phyloP scores from a whole-genome alignment of 495 filamentous ascomycete genomes.

The Amniculicola lignicola region DNA sequence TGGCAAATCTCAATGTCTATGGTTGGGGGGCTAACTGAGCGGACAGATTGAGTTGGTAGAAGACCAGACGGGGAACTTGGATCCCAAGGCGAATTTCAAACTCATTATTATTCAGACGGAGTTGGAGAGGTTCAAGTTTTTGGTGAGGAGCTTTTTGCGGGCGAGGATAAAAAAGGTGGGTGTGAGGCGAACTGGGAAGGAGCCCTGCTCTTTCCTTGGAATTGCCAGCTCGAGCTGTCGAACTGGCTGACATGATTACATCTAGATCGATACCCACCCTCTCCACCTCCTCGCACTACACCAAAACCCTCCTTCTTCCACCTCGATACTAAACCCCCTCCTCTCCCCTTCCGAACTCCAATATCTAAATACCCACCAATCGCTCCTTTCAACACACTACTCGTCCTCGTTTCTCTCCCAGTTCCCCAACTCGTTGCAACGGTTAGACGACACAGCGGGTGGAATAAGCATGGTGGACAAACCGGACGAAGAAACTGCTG shows the following conservation, averaged over 20 bases:
- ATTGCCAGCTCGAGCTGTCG: too few species aligned
- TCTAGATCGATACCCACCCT: slow-evolving; percentile 66
- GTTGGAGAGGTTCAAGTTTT: slow-evolving; percentile 86
- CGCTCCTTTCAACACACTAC: slow-evolving; percentile 78
- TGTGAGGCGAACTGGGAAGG: slow-evolving; percentile 33
- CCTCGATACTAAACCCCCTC: slow-evolving; percentile 31
- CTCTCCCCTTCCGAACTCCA: slow-evolving; percentile 71
- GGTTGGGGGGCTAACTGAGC: not conserved
- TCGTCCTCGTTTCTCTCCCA: slow-evolving; percentile 71
- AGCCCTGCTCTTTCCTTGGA: slow-evolving; percentile 32
- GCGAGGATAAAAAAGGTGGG: slow-evolving; percentile 75
- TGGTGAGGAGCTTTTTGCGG: slow-evolving; percentile 79
- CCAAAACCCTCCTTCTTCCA: slow-evolving; percentile 29
- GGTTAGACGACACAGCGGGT: slow-evolving; percentile 84
- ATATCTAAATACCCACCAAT: slow-evolving; percentile 79
- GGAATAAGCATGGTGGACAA: slow-evolving; percentile 88
- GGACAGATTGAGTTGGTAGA: slow-evolving; percentile 48
- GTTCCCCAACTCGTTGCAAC: slow-evolving; percentile 72
- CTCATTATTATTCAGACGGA: slow-evolving; percentile 97
- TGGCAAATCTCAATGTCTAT: not conserved
- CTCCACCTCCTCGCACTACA: slow-evolving; percentile 53
- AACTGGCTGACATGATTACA: slow-evolving; percentile 1
- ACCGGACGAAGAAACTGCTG: slow-evolving; percentile 75
- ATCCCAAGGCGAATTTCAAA: slow-evolving; percentile 82
- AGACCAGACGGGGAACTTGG: slow-evolving; percentile 61